Evolutionary conservation across 108 stramenopile species (phyloP).

Genomic region (Tribonema minus): DNA sequence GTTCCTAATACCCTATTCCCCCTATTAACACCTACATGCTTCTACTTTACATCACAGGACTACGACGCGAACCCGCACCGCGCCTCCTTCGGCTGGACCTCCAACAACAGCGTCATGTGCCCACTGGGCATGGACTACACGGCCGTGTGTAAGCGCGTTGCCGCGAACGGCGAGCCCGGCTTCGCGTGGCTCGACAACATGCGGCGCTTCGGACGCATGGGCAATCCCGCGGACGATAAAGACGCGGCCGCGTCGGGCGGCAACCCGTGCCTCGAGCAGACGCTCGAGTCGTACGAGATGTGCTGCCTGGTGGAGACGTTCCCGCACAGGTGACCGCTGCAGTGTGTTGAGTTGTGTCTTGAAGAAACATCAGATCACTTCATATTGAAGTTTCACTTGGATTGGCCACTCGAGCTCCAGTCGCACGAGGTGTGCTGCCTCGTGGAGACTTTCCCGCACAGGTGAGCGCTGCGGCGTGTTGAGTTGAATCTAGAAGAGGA

Average conservation of each 20-base stretch:
- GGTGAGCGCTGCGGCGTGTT: too few species aligned
- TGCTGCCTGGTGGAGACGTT: slow-evolving; percentile 65
- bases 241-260: slow-evolving; percentile 57
- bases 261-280: slow-evolving; percentile 64
- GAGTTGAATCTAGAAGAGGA: too few species aligned
- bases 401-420: too few species aligned
- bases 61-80: slow-evolving; percentile 56
- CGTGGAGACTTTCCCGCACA: slow-evolving; percentile 60
- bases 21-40: too few species aligned
- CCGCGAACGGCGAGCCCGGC: slow-evolving; percentile 57
- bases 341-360: too few species aligned
- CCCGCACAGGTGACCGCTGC: too few species aligned
- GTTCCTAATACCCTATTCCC: too few species aligned
- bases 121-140: slow-evolving; percentile 60
- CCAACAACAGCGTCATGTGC: slow-evolving; percentile 57
- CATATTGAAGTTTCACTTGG: too few species aligned
- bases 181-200: slow-evolving; percentile 65
- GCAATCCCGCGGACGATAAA: slow-evolving; percentile 39
- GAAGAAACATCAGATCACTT: too few species aligned
- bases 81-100: slow-evolving; percentile 57
- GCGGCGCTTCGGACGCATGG: slow-evolving; percentile 55
- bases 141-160: slow-evolving; percentile 49
- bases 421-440: slow-evolving; percentile 61
- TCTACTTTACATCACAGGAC: slow-evolving; percentile 50
- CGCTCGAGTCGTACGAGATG: slow-evolving; percentile 63